Evolutionary conservation across 306 rosid species (phyloP).

Genomic region (Vicia sativa): DNA sequence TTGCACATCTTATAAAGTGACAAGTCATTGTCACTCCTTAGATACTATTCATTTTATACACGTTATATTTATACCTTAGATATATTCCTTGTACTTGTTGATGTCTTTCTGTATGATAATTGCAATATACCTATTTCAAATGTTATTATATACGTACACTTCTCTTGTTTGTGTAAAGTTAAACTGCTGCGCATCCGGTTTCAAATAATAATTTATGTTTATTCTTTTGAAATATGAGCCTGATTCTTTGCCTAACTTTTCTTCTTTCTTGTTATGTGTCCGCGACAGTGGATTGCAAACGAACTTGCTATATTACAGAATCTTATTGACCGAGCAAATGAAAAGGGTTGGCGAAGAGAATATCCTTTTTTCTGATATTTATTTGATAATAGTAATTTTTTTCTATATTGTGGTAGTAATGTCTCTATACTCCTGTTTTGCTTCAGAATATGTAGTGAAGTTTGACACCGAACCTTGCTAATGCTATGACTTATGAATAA

Average conservation of each 20-base stretch:
- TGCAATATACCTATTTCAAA: background rate
- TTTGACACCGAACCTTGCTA: slow-evolving; percentile 14
- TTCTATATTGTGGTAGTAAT: slow-evolving; percentile 1
- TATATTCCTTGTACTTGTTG: slow-evolving; percentile 21
- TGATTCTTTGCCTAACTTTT: slow-evolving; percentile 40
- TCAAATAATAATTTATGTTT: slow-evolving; percentile 11
- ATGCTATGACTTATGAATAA: slow-evolving; percentile 14
- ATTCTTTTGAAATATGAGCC: slow-evolving; percentile 27
- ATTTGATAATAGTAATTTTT: slow-evolving; percentile 8
- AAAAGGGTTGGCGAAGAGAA: slow-evolving; percentile 94
- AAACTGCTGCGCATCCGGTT: slow-evolving; percentile 20
- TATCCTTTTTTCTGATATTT: slow-evolving; percentile 71
- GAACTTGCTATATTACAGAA: slow-evolving; percentile 61
- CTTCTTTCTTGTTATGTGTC: slow-evolving; percentile 43
- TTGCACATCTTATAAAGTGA: slow-evolving; percentile 4
- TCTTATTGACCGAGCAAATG: slow-evolving; percentile 79
- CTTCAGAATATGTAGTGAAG: slow-evolving; percentile 28
- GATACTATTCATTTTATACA: slow-evolving; percentile 13
- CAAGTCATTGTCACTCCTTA: slow-evolving; percentile 12
- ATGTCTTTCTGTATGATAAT: slow-evolving; percentile 2
- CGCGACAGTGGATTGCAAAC: slow-evolving; percentile 67
- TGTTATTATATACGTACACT: background rate
- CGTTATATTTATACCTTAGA: slow-evolving; percentile 1
- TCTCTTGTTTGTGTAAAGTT: background rate
- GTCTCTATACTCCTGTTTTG: slow-evolving; percentile 16